Percentiles rank a stretch among this genome's conserved stretches.
Conservation (phyloP, 768 basidiomycete species). For the Amanita pallidorosea region DNA sequence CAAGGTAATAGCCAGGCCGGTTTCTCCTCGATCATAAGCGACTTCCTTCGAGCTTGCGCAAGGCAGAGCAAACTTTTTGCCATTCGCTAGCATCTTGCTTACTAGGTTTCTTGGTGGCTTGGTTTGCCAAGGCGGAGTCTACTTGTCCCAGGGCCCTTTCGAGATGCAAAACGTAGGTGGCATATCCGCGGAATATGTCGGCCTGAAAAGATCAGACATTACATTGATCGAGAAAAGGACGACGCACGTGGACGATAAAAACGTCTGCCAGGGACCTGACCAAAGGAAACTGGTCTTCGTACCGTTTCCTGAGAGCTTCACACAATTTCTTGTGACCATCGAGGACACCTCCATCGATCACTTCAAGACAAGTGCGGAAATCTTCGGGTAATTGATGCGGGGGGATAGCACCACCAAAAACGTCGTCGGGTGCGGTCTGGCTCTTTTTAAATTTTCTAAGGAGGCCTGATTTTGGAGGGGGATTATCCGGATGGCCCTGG, state of each 20-base stretch:
- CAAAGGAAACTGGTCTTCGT: constrained; percentile 92
- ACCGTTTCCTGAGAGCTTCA: constrained; percentile 78
- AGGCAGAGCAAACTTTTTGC: constrained; percentile 62
- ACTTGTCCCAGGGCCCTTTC: constrained; percentile 85
- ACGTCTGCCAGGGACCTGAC: constrained; percentile 91
- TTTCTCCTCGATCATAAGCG: constrained; percentile 83
- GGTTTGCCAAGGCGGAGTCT: constrained; percentile 64
- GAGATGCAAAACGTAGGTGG: constrained; percentile 87
- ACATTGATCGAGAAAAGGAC: constrained; percentile 2
- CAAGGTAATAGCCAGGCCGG: constrained; percentile 86
- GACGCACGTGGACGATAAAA: constrained; percentile 80
- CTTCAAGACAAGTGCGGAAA: constrained; percentile 74
- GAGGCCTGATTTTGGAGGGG: constrained; percentile 32
- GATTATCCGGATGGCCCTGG: constrained; percentile 26
- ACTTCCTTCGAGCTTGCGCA: constrained; percentile 71
- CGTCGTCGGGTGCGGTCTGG: constrained; percentile 34
- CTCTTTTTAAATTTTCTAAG: constrained; percentile 64
- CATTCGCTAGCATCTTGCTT: constrained; percentile 75
- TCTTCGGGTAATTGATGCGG: constrained; percentile 84
- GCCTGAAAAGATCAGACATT: constrained; percentile 37
- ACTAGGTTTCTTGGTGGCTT: constrained; percentile 63
- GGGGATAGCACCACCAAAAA: constrained; percentile 45
- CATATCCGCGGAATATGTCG: constrained; percentile 89
- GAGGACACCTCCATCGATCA: constrained; percentile 77
- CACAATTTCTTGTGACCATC: constrained; percentile 83